These are phyloP conservation scores for Plasmodium malariae DNA, from an alignment of 169 alveolate species.

Conservation along the genomic window DNA sequence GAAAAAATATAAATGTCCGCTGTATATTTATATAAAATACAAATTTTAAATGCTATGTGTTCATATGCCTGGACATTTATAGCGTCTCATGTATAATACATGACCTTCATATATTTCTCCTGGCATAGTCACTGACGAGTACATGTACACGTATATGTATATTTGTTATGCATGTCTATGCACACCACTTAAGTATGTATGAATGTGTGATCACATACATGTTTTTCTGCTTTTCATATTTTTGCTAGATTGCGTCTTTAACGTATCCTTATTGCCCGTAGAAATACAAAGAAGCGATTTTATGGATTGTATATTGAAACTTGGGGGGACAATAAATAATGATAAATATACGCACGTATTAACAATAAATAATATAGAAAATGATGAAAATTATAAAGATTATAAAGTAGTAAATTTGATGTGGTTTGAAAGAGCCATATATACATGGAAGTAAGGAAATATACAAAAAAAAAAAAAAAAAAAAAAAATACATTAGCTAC, in stretches of 20 bases:
- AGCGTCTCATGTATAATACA: no score
- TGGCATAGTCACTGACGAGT: no score
- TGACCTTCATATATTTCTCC: no score
- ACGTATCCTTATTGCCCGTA: constrained; percentile 38
- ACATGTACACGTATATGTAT: no score
- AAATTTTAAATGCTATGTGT: neutral
- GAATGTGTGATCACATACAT: neutral
- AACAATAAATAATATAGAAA: constrained; percentile 27
- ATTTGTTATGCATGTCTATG: neutral
- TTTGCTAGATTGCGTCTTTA: constrained; percentile 32
- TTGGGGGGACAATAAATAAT: constrained; percentile 56
- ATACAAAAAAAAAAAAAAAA: no score
- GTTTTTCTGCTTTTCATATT: neutral
- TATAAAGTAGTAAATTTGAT: constrained; percentile 26
- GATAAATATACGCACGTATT: constrained; percentile 33
- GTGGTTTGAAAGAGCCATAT: constrained; percentile 67
- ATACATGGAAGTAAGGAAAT: constrained; percentile 50
- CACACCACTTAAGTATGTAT: no score
- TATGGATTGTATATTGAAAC: constrained; percentile 42
- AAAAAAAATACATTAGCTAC: neutral
- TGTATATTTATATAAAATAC: neutral
- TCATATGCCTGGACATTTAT: neutral
- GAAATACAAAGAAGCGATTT: constrained; percentile 63
- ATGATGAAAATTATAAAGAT: constrained; percentile 20
- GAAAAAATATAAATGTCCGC: neutral